phyloP scores from a whole-genome alignment of 495 filamentous ascomycete genomes.

The Gamarada debralockiae region DNA sequence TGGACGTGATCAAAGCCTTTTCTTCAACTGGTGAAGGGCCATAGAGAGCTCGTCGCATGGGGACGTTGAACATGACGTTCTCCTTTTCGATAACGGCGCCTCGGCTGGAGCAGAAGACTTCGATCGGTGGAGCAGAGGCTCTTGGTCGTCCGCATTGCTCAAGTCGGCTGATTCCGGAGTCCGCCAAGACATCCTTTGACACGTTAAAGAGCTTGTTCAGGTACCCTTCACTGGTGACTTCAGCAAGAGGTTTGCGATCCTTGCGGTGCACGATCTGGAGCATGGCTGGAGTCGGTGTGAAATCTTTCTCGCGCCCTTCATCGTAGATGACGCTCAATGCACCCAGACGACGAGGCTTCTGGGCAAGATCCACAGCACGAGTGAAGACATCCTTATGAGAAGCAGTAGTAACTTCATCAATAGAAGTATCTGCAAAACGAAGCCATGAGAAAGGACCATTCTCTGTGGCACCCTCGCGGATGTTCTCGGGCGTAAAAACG shows the following conservation, averaged over 20 bases:
- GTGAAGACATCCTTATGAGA: constrained; percentile 55
- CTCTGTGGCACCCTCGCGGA: constrained; percentile 52
- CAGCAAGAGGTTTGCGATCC: constrained; percentile 60
- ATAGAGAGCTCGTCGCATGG: constrained; percentile 70
- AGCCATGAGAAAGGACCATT: constrained; percentile 82
- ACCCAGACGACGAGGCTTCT: constrained; percentile 24
- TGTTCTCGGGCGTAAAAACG: constrained; percentile 80
- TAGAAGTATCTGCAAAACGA: constrained; percentile 76
- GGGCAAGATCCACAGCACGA: constrained; percentile 51
- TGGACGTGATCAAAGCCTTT: constrained; percentile 64
- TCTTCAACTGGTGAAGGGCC: constrained; percentile 65
- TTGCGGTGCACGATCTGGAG: constrained; percentile 74
- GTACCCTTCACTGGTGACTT: constrained; percentile 69
- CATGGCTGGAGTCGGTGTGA: constrained; percentile 67
- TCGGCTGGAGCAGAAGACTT: constrained; percentile 70
- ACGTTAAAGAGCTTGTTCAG: constrained; percentile 77
- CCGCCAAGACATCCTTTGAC: constrained; percentile 59
- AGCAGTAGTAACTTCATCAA: constrained; percentile 61
- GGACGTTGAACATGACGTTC: constrained; percentile 71
- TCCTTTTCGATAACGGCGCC: constrained; percentile 62
- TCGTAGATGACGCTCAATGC: constrained; percentile 55
- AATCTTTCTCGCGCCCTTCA: constrained; percentile 50
- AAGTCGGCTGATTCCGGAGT: constrained; percentile 66
- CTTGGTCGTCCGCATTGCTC: constrained; percentile 74
- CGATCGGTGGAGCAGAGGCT: constrained; percentile 84